Evolutionary conservation across 345 rosid genomes (phyloP).

Genomic region (Camelina neglecta): DNA sequence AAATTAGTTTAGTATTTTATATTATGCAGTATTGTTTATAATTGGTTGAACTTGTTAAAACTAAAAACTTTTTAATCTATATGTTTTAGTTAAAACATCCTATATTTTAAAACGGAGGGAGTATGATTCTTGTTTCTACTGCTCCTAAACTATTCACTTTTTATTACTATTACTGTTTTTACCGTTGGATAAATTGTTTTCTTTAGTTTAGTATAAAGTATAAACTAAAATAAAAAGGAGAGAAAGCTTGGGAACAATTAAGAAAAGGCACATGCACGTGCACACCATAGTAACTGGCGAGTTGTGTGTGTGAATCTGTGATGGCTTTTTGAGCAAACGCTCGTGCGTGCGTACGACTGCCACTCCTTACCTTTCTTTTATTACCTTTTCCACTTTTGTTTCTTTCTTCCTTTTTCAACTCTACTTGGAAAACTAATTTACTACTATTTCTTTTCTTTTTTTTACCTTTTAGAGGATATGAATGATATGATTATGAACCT

Average conservation of each 20-base stretch:
- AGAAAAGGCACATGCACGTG: slow-evolving; percentile 53
- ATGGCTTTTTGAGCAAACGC: slow-evolving; percentile 51
- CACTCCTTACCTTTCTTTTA: slow-evolving; percentile 22
- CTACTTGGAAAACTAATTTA: too few relatives aligned
- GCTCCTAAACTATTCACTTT: background rate
- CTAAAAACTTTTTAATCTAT: too few relatives aligned
- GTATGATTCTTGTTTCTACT: too few relatives aligned
- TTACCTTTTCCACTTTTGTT: slow-evolving; percentile 15
- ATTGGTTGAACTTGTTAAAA: too few relatives aligned
- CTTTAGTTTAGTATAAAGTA: background rate
- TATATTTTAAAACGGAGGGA: too few relatives aligned
- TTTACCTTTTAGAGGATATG: too few relatives aligned
- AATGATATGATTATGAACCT: too few relatives aligned
- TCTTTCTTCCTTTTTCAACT: background rate
- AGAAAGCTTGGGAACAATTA: slow-evolving; percentile 5
- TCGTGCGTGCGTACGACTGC: slow-evolving; percentile 49
- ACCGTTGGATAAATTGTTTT: background rate
- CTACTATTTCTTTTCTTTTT: too few relatives aligned
- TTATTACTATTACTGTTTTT: background rate
- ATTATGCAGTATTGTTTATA: too few relatives aligned
- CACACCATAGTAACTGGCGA: slow-evolving; percentile 40
- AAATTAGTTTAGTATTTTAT: too few relatives aligned
- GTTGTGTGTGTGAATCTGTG: slow-evolving; percentile 31
- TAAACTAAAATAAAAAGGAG: background rate
- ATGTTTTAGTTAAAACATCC: too few relatives aligned